A percentile compares a stretch with the other conserved stretches of the same genome.
Conservation (phyloP, 129 eudicot genomes). For the Lactuca sativa region DNA sequence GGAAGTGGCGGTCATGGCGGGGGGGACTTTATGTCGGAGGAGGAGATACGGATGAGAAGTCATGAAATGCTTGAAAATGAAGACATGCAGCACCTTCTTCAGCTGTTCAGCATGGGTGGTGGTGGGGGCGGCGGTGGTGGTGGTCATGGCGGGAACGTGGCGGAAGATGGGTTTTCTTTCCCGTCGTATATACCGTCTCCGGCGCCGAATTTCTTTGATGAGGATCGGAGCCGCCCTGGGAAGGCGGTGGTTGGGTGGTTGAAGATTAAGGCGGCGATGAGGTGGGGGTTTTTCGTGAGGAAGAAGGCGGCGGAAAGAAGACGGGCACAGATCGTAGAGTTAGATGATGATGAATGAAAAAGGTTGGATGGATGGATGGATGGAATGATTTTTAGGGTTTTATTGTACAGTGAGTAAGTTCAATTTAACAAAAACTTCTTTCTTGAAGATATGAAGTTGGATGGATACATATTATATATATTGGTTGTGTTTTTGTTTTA, state of each 20-base stretch:
- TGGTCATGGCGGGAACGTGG: conserved; percentile 49
- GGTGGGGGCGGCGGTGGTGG: conserved; percentile 55
- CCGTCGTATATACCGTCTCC: conserved; percentile 71
- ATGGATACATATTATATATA: background rate
- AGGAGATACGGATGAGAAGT: conserved; percentile 83
- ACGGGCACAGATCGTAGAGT: conserved; percentile 77
- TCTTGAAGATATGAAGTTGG: conserved; percentile 13
- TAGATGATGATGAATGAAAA: conserved; percentile 68
- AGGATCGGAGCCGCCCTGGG: conserved; percentile 68
- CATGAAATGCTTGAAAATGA: conserved; percentile 91
- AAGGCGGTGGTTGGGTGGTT: conserved; percentile 97
- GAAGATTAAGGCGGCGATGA: conserved; percentile 96
- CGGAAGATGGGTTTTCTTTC: conserved; percentile 63
- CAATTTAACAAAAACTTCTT: conserved; percentile 25
- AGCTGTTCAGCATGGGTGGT: conserved; percentile 83
- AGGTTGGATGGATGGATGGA: background rate
- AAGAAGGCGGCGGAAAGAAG: conserved; percentile 97
- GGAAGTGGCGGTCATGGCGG: conserved; percentile 42
- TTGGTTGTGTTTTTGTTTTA: conserved; percentile 14
- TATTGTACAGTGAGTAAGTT: conserved; percentile 40
- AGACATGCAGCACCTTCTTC: conserved; percentile 91
- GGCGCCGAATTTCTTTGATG: conserved; percentile 56
- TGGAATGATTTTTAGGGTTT: conserved; percentile 28
- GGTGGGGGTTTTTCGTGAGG: conserved; percentile 96
- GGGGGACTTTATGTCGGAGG: conserved; percentile 72